Evolutionary conservation across 169 alveolate species (phyloP).

Genomic region (Plasmodium vinckei): DNA sequence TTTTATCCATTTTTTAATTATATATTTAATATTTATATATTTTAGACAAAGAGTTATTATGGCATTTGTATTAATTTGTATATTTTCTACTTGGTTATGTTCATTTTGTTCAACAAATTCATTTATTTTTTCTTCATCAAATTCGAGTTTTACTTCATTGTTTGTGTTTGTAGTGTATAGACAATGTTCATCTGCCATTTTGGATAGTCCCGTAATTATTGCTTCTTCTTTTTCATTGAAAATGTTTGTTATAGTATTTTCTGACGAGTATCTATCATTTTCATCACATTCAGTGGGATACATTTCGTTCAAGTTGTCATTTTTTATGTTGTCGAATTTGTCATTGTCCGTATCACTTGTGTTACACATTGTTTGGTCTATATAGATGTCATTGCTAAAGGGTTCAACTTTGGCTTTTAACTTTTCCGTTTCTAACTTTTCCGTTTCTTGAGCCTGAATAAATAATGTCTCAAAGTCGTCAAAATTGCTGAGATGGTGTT

Average conservation of each 20-base stretch:
- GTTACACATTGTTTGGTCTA: too few relatives aligned
- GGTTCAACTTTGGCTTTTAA: too few relatives aligned
- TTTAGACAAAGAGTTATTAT: conserved; percentile 11
- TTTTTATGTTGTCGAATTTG: not conserved
- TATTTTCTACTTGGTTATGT: conserved; percentile 1
- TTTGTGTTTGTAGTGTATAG: not conserved
- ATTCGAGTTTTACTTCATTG: not conserved
- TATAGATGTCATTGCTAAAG: too few relatives aligned
- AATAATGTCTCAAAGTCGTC: too few relatives aligned
- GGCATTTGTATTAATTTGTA: not conserved
- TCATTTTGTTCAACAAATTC: not conserved
- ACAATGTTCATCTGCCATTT: too few relatives aligned
- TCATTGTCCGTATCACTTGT: not conserved
- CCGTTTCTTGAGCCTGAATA: too few relatives aligned
- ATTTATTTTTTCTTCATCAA: not conserved
- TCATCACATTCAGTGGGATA: not conserved
- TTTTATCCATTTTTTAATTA: conserved; percentile 9
- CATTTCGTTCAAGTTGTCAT: not conserved
- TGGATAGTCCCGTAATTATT: not conserved
- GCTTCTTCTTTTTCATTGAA: not conserved
- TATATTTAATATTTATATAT: conserved; percentile 7
- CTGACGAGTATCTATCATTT: not conserved
- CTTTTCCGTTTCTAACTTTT: too few relatives aligned
- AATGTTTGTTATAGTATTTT: not conserved
- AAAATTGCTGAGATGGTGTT: too few relatives aligned